Percentiles rank a stretch among this genome's conserved stretches.
Evolutionary conservation across 257 asterid species (phyloP).

Genomic region (Solanum virginianum): DNA sequence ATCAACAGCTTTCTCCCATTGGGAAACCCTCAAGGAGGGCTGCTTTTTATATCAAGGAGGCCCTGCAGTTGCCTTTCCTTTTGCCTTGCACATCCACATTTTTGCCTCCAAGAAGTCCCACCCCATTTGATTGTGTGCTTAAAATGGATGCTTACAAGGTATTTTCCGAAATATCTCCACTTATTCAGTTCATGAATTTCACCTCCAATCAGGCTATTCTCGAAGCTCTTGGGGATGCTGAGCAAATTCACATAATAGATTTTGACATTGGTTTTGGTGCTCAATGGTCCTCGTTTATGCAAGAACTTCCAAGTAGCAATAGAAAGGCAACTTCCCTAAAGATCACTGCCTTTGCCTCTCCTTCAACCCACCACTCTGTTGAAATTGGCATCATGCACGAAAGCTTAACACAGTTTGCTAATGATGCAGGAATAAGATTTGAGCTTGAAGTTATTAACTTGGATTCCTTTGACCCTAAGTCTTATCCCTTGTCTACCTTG

Average conservation of each 20-base stretch:
- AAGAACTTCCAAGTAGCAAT: slow-evolving; percentile 27
- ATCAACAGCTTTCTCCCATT: slow-evolving; percentile 31
- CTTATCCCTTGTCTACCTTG: slow-evolving; percentile 17
- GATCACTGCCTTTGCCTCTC: slow-evolving; percentile 47
- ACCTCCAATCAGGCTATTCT: slow-evolving; percentile 40
- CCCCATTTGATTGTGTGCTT: slow-evolving; percentile 31
- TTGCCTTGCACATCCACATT: slow-evolving; percentile 7
- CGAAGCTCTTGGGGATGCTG: slow-evolving; percentile 27
- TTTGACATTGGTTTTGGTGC: slow-evolving; percentile 53
- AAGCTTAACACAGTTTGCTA: slow-evolving; percentile 28
- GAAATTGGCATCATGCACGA: slow-evolving; percentile 48
- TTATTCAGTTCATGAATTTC: slow-evolving; percentile 34
- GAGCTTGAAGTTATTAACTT: slow-evolving; percentile 49
- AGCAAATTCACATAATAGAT: slow-evolving; percentile 33
- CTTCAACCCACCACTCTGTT: slow-evolving; percentile 25
- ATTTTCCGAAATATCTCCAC: slow-evolving; percentile 35
- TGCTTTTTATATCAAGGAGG: slow-evolving; percentile 37
- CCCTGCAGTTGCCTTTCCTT: slow-evolving; percentile 20
- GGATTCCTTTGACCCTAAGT: slow-evolving; percentile 39
- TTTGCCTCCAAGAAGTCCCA: slow-evolving; percentile 11
- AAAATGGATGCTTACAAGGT: slow-evolving; percentile 44
- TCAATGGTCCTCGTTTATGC: slow-evolving; percentile 60
- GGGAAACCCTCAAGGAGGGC: slow-evolving; percentile 34
- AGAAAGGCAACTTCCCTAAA: slow-evolving; percentile 20
- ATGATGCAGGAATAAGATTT: slow-evolving; percentile 26